Evolutionary conservation across 2,329 filamentous ascomycete species (phyloP), one percentile per base, ranked within the genome.

Genomic region (Pseudogymnoascus sp.): DNA sequence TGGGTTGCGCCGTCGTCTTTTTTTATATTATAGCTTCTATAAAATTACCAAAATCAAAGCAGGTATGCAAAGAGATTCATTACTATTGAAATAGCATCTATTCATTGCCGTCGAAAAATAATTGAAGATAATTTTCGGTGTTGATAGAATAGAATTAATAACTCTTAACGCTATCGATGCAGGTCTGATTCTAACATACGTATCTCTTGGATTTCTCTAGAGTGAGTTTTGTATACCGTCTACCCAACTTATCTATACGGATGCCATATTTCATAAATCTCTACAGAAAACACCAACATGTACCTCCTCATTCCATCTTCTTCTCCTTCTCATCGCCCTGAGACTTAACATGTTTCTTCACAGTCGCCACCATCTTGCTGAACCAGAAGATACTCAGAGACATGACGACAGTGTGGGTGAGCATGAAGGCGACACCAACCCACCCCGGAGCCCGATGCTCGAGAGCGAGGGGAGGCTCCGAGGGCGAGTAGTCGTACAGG

Each of bases 301-400:
- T 18, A n/a, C n/a, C 25, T 12, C 9, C 28, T 54, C n/a, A 54
- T 35, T 54, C 16, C 16, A 8, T 16, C 47, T 54, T 54, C 28
- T 33, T 20, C 47, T 20, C 25, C 28, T 54, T 33, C n/a, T 28
- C 9, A 33, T 18, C 25, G 2, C 9, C 28, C 28, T 35, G 30
- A 5, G 47, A 6, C 28, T 14, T 54, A 25, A 33, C 47, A 54
- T 54, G 47, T 35, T 54, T 54, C 47, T 28, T n/a, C 28, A 59
- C 39, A n/a, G 58, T 16, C 11, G 58, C 78, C 64, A 92, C 85
- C 90, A 93, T 93, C 81, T 89, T 90, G 70, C 84, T 79, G 72
- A 92, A 92, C 90, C 90, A 93, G 74, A 86, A 89, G 67, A 89
- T 84, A 74, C 93, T 93, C 61, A 93, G 76, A n/a, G 80, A 77